Conservation (phyloP, 805 yeast species). For the Spathaspora gorwiae region DNA sequence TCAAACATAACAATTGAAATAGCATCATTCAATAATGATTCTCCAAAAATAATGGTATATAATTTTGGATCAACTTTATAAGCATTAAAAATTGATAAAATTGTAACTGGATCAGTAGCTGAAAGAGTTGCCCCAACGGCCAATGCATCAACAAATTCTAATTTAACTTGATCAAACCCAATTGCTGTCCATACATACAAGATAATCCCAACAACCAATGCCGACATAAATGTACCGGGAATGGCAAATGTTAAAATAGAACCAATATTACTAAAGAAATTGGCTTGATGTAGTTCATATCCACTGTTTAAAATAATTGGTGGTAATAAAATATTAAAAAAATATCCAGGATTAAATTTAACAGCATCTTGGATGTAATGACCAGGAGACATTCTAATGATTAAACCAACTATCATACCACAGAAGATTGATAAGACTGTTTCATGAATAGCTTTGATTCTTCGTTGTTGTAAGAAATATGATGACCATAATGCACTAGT, state of each 20-base stretch:
- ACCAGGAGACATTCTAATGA: conserved; percentile 89
- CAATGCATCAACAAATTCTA: conserved; percentile 94
- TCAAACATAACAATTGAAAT: conserved; percentile 98
- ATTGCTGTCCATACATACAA: conserved; percentile 85
- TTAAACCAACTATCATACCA: conserved; percentile 92
- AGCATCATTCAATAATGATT: conserved; percentile 91
- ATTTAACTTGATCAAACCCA: conserved; percentile 82
- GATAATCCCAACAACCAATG: conserved; percentile 85
- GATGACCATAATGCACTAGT: conserved; percentile 94
- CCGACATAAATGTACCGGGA: conserved; percentile 92
- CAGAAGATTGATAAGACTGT: conserved; percentile 93
- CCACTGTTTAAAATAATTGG: conserved; percentile 97
- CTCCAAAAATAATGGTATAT: conserved; percentile 96
- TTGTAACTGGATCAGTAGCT: conserved; percentile 98
- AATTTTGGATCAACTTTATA: conserved; percentile 97
- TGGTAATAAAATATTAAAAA: conserved; percentile 89
- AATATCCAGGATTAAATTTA: conserved; percentile 88
- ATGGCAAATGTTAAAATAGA: conserved; percentile 91
- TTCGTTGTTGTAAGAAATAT: conserved; percentile 82
- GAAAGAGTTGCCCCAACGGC: conserved; percentile 97
- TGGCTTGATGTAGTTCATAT: conserved; percentile 91
- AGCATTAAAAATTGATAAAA: conserved; percentile 91
- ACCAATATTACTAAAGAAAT: conserved; percentile 88
- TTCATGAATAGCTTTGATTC: conserved; percentile 95
- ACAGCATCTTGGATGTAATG: conserved; percentile 96